Evolutionary conservation across 805 yeast species (phyloP), one percentile per base, ranked within the genome.

Genomic region (Saturnispora kantuleensis): DNA sequence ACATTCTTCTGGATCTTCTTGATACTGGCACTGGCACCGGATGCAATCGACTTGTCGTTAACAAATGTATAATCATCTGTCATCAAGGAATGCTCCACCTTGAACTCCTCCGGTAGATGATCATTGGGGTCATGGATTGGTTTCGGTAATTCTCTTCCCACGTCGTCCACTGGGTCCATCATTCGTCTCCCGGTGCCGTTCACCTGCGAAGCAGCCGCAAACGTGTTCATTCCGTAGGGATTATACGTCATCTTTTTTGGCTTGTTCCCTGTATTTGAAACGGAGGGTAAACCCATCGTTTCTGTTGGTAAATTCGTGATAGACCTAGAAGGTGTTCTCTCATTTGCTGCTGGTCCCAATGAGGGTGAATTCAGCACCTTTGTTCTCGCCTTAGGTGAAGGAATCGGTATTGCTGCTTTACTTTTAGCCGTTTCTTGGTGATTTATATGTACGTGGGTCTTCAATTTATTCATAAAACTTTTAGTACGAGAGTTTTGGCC

Each of bases 1-100:
- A 12, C 3, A 35, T 39, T 46, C 30, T 65, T 66, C 45, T 66
- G 64, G 18, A 76, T 64, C 48, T 73, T 73, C 45, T 80, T 67
- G 21, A 84, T 93, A 38, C 77, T 78, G 3, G 86, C 76, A 7
- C 85, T 76, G 2, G 90, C 90, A 43, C 95, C 94, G 42, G 73
- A 72, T 9, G 93, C 94, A 45, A 84, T 59, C 39, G 70, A 73
- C 44, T 71, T 70, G 39, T 73, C 74, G 21, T 65, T 64, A 10
- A 65, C 67, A 17, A 76, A 59, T 42, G 70, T 73, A 53, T 75
- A 84, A 41, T 74, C 78, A 39, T 81, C 86, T 37, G 72, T 64
- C 47, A 84, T 60, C 37, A 73, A 68, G 7, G 71, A 65, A 51
- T 72, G 73, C 4, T 66, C 66, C 54, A 79, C 75, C 44, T 74